A percentile compares a stretch with the other conserved stretches of the same genome.
Conservation (phyloP, 495 filamentous ascomycete species). For the Trichoderma parareesei region DNA sequence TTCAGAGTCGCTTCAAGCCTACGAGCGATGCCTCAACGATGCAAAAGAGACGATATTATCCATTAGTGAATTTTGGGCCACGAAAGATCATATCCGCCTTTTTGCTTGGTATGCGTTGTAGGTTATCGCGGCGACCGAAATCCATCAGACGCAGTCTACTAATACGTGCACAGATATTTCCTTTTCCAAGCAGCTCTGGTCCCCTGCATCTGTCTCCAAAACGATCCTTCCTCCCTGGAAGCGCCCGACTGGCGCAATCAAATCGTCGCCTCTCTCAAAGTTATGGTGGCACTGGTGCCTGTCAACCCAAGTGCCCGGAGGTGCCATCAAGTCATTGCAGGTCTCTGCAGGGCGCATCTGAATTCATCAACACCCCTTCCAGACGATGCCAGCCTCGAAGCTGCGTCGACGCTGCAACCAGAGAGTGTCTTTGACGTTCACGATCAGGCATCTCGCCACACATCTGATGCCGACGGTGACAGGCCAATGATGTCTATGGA, state of each 20-base stretch:
- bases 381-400: not conserved
- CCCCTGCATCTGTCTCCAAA: conserved; percentile 4
- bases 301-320: conserved; percentile 9
- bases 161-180: conserved; percentile 2
- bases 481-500: not conserved
- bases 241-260: conserved; percentile 4
- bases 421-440: not conserved
- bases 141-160: not conserved
- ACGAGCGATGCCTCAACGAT: conserved; percentile 14
- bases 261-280: conserved; percentile 1
- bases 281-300: not conserved
- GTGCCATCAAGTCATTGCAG: conserved; percentile 10
- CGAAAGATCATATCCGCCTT: not conserved
- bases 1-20: conserved; percentile 11
- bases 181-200: conserved; percentile 14
- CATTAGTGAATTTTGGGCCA: conserved; percentile 9
- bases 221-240: not conserved
- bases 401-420: not conserved
- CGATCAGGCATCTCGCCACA: not conserved
- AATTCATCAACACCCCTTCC: not conserved
- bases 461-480: not conserved
- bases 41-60: conserved; percentile 13
- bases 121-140: not conserved
- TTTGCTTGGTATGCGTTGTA: conserved; percentile 14
- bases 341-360: not conserved